Evolutionary conservation across 805 yeast species (phyloP), one percentile per base, ranked within the genome.

Genomic region (Zygotorulaspora chibaensis): DNA sequence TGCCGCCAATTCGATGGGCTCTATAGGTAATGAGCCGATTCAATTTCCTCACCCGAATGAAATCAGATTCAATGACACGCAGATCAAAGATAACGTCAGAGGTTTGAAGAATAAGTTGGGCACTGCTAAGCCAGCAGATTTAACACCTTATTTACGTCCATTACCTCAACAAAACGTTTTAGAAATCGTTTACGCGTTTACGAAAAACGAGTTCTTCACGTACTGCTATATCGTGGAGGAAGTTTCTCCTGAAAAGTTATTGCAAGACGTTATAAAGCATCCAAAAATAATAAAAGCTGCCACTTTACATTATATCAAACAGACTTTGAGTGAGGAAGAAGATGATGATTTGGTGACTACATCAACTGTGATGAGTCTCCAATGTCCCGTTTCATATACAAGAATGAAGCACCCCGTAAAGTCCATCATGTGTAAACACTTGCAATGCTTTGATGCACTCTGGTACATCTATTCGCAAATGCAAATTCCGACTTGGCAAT

Each of bases 401-500:
- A 74, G 86, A 46, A 83, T 93, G 75, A 69, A 71, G 45, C 64
- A 75, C 42, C 98, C 99, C 0, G 78, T 81, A 1, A 77, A 87
- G 53, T 80, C 95, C 1, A 66, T 73, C 1, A 70, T 66, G 38
- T 93, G 99, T 66, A 69, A 75, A 29, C 99, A 93, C 65, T 67
- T 88, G 12, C 91, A 86, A 57, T 90, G 98, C 61, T 87, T 90
- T 62, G 99, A 93, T 65, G 90, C 87, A 0, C 63, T 73, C 29
- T 78, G 86, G 36, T 93, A 77, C 59, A 55, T 93, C 8, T 77
- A 80, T 57, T 72, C 89, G 36, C 98, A 91, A 62, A 72, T 73
- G 45, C 91, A 84, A 59, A 79, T 85, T 0, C 84, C 96, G 0
- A 78, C 86, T 0, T 91, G 97, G 97, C 68, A 69, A 42, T 93